Base-by-base conservation (phyloP, 495 filamentous ascomycete species). In the Penicillium nucicola region DNA sequence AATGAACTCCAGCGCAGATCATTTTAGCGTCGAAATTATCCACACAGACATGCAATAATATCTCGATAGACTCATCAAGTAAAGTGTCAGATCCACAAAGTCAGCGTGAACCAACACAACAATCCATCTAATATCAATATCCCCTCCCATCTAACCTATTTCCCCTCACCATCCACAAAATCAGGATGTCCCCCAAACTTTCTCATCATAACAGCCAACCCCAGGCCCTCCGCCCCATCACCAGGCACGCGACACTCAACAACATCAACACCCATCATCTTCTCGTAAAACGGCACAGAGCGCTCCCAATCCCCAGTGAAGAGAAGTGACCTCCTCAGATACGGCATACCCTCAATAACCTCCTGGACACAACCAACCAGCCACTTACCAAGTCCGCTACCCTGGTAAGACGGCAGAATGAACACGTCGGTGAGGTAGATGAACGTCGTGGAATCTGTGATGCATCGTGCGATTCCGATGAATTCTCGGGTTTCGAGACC, bases 391-490 rank as follows among this genome's bases (percentile, higher is more conserved):
- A 90, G 70, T 0, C 85, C 85, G n/a, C 73, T 65, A 0, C 78
- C 74, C 46, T 85, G 79, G 42, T 82, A 71, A 42, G 77, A 70
- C 0, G 70, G 59, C 0, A 81, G 48, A 5, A 89, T 66, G 52
- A 82, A 90, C 18, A 90, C 80, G 48, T 88, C 86, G 9, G 85
- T 85, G 18, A 88, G 67, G 56, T 86, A 89, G n/a, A 74, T 83
- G 52, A 85, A 79, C 0, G 84, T 84, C 10, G 81, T 72, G 52
- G 77, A 62, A 55, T 88, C 86, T 0, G 85, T 90, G 19, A 88
- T 62, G 6, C 87, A 59, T 7, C 85, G 75, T 9, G 78, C 84
- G 15, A 88, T 68, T 6, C 84, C 86, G 32, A 88, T 72, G 41
- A 74, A 71, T 31, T 62, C 34, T 7, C 37, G 25, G 0, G 4